Base-by-base conservation (phyloP, 2,329 filamentous ascomycete species). In the Cadophora sp. region DNA sequence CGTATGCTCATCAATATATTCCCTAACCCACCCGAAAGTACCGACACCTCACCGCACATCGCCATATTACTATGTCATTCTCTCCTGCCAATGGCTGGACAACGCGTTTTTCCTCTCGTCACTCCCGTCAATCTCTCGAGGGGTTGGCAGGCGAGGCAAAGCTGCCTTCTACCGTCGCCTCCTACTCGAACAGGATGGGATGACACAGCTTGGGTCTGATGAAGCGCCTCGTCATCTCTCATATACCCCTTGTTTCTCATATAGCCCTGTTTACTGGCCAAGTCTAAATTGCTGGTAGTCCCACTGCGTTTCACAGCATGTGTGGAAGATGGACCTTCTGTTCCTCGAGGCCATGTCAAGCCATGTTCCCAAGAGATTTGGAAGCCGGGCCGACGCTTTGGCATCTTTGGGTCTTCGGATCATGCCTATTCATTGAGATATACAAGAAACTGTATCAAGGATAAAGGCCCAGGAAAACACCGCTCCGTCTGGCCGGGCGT, bases 401-500 rank as follows among this genome's bases (percentile, higher is more conserved):
- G 27, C 14, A 50, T 48, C 11, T 13, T 39, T 14, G 27, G 20
- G 36, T 51, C 45, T 27, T 43, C 58, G 66, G 66, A 65, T 65
- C 59, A n/a, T 68, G 65, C 61, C 56, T 67, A 64, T 68, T 60
- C 3, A 43, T 36, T 11, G 27, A 36, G 27, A 48, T 65, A 20
- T 22, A 53, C 27, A 27, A 55, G 51, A 56, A 50, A 36, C 22
- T 47, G 58, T 47, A 36, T 56, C 65, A 43, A 45, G 56, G 33
- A 18, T 39, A 60, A 55, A 47, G 30, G 22, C 55, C 41, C 30
- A 48, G 47, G 45, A 39, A 51, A 55, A 24, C 60, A 55, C 27
- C 24, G 33, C 53, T 65, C 66, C 66, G 58, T 53, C 59, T 58
- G 62, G 58, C 66, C 62, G 66, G 51, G 51, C 36, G 51, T 39